A percentile compares a stretch with the other conserved stretches of the same genome.
phyloP scores from a whole-genome alignment of 352 stramenopile species.

The Phytophthora quininea region DNA sequence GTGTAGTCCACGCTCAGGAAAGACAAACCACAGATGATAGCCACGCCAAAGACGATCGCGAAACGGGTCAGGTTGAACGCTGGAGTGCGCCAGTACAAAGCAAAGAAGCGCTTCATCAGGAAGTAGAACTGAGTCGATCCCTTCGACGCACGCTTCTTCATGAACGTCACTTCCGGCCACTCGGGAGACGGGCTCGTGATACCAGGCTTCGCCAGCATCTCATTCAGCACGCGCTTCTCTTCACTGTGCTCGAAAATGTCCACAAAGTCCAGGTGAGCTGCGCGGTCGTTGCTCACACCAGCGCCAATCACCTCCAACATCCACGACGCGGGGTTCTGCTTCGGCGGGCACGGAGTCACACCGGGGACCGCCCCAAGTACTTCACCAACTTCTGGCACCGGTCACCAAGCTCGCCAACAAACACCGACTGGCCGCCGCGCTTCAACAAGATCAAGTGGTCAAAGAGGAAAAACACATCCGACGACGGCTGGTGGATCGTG shows the following conservation, averaged over 20 bases:
- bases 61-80: conserved; percentile 57
- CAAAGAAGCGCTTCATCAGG: conserved; percentile 42
- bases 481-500: conserved; percentile 89
- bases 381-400: conserved; percentile 33
- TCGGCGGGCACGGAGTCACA: conserved; percentile 33
- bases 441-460: conserved; percentile 73
- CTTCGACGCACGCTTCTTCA: conserved; percentile 22
- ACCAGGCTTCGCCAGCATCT: conserved; percentile 11
- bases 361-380: conserved; percentile 53
- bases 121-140: conserved; percentile 30
- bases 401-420: conserved; percentile 31
- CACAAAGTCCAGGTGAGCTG: conserved; percentile 34
- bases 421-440: conserved; percentile 33
- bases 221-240: conserved; percentile 2
- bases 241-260: conserved; percentile 15
- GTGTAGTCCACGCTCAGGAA: conserved; percentile 17
- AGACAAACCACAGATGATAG: conserved; percentile 14
- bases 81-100: conserved; percentile 38
- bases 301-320: conserved; percentile 3
- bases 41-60: conserved; percentile 10
- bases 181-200: conserved; percentile 4
- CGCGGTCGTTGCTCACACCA: conserved; percentile 77
- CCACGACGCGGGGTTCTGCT: conserved; percentile 26
- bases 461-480: conserved; percentile 80
- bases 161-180: conserved; percentile 23